Evolutionary conservation across 1,284 basidiomycete genomes (phyloP), one percentile per base, ranked within the genome.

Genomic region (Papiliotrema terrestris): DNA sequence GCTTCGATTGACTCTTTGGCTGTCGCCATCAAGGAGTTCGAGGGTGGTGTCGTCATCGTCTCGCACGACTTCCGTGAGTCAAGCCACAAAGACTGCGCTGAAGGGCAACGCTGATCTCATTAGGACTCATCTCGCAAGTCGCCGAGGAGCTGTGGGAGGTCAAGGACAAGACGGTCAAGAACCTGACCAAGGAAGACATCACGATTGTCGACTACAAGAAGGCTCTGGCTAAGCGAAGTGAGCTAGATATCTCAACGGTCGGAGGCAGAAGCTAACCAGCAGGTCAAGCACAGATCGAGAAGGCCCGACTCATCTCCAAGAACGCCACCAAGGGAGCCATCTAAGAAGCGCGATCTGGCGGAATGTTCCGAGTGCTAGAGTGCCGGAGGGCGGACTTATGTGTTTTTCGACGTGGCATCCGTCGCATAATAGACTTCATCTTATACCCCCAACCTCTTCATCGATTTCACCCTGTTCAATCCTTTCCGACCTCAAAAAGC

Each of bases 111-210:
- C 45, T 51, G 37, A 44, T 51, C 25, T 22, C 52, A 62, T 50
- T 68, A 85, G 87, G 87, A 70, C 84, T 95, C 60, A 95, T 95
- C 75, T 88, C 88, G 52, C 93, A 96, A 79, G 92, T 96, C 45
- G 93, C 91, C 52, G 88, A 98, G 74, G 94, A 98, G 76, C 84
- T 98, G 13, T 98, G 95, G 95, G 95, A 98, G 78, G 95, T 98
- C 57, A 92, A 92, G 76, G 84, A 93, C 76, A 87, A 88, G 78
- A 91, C 90, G 76, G 94, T 98, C 75, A 84, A 85, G 77, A 97
- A 98, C 80, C 78, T 98, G 61, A 89, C 91, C 29, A 93, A 82
- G 81, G 80, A 86, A 68, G 92, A 91, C 65, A 89, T 95, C 71
- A 86, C 84, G 51, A 94, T 95, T 74, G 80, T 89, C 43, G 88